Evolutionary conservation across 345 rosid species (phyloP).

Genomic region (Eucalyptus decipiens): DNA sequence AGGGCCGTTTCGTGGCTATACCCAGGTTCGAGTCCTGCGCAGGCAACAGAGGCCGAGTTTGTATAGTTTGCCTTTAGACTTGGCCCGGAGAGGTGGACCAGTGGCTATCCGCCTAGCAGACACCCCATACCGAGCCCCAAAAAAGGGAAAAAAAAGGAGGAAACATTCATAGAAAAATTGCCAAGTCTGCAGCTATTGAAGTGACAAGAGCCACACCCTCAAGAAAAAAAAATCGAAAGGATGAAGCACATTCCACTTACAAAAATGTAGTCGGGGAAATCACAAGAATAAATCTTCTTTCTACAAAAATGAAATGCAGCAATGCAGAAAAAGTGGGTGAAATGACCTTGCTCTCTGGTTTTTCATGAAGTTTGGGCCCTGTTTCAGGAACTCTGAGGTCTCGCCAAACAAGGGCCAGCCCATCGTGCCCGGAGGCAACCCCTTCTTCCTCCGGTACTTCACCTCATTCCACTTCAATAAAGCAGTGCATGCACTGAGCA

Average conservation of each 20-base stretch:
- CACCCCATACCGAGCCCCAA: neutral
- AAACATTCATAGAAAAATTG: neutral
- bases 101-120: neutral
- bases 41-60: neutral
- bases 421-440: slow-evolving; percentile 87
- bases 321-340: neutral
- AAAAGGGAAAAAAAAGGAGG: neutral
- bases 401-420: slow-evolving; percentile 90
- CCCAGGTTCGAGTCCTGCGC: neutral
- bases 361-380: slow-evolving; percentile 76
- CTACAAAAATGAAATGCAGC: neutral
- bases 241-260: neutral
- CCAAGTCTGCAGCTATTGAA: neutral
- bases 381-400: slow-evolving; percentile 66
- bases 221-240: neutral
- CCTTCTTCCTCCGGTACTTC: slow-evolving; percentile 38
- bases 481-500: slow-evolving; percentile 39
- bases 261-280: neutral
- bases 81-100: neutral
- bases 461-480: slow-evolving; percentile 65
- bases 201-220: neutral
- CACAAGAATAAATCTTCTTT: neutral
- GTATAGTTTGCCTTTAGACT: neutral
- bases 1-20: neutral
- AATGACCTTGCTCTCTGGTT: slow-evolving; percentile 50